Evolutionary conservation across 164 flowering plant genomes (phyloP), one percentile per base, ranked within the genome.

Genomic region (Magnolia changhungtana): DNA sequence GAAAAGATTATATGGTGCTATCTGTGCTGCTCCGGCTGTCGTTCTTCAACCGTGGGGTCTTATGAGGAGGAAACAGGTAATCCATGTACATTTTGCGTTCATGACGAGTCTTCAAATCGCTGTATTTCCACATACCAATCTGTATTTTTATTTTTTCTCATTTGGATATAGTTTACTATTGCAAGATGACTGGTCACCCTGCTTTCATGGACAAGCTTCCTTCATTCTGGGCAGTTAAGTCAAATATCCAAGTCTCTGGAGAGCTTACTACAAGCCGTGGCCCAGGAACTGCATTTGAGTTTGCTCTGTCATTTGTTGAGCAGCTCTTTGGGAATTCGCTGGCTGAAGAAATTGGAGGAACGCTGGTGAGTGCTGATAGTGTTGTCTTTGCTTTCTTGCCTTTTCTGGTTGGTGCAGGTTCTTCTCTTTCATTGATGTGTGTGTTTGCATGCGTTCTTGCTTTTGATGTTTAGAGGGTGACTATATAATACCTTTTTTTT

Each of bases 21-120:
- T 96, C 20, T 96, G 92, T 90, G 94, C 98, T 82, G 99, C 98
- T 79, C 99, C 99, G 64, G 98, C 99, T 0, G 88, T 96, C 71
- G 86, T 90, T 5, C 95, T 96, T 82, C 85, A 83, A 67, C 89
- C 98, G 1, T 93, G 99, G 99, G 99, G 99, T 4, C 92, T 96
- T 74, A 73, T 90, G 45, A 86, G 73, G 72, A 91, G 87, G 83
- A 96, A 91, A 72, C 80, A 85, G 89, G 99, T 95, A 75, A 11
- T 50, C 59, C 9, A 5, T 19, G 20, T 65, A 65, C 16, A 55
- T 55, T 55, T 11, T 14, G 14, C 11, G 2, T 55, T 55, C 16
- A 9, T 9, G 10, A 7, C 2, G 11, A 55, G 16, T 55, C 16
- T 55, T 55, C 16, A 14, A 55, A 55, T 55, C 3, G 59, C 11